phyloP scores from a whole-genome alignment of 495 filamentous ascomycete genomes.

The Letharia columbiana region DNA sequence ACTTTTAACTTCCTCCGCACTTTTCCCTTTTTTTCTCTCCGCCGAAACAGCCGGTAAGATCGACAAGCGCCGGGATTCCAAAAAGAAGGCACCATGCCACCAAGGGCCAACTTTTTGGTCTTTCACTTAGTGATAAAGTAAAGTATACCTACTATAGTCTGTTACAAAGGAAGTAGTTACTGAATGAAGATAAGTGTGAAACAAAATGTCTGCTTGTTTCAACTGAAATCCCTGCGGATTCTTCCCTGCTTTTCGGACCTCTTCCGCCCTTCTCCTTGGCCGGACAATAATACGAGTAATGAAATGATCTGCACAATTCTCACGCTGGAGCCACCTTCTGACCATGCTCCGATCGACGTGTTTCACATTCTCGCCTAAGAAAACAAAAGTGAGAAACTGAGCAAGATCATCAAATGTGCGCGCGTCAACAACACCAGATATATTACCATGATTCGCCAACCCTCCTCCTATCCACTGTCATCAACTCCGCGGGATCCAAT shows the following conservation, averaged over 20 bases:
- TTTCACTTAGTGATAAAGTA: no score
- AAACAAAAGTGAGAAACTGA: not conserved
- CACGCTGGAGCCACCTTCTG: not conserved
- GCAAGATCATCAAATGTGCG: not conserved
- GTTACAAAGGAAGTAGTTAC: not conserved
- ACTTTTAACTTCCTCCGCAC: no score
- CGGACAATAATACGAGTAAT: not conserved
- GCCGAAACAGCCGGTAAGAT: no score
- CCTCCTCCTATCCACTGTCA: not conserved
- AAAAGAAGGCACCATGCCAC: no score
- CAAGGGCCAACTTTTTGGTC: no score
- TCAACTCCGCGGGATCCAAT: not conserved
- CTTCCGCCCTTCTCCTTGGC: not conserved
- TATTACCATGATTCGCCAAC: not conserved
- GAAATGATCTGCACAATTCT: not conserved
- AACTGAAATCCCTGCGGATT: not conserved
- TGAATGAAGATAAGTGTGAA: not conserved
- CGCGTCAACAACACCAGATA: not conserved
- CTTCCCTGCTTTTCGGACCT: not conserved
- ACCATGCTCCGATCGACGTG: not conserved
- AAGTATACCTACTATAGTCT: no score
- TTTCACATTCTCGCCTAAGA: not conserved
- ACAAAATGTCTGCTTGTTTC: not conserved
- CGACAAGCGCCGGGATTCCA: no score
- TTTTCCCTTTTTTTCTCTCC: no score